These are phyloP conservation scores for Cryphonectria carpinicola DNA, from an alignment of 2,329 filamentous ascomycete species.

Conservation along the genomic window DNA sequence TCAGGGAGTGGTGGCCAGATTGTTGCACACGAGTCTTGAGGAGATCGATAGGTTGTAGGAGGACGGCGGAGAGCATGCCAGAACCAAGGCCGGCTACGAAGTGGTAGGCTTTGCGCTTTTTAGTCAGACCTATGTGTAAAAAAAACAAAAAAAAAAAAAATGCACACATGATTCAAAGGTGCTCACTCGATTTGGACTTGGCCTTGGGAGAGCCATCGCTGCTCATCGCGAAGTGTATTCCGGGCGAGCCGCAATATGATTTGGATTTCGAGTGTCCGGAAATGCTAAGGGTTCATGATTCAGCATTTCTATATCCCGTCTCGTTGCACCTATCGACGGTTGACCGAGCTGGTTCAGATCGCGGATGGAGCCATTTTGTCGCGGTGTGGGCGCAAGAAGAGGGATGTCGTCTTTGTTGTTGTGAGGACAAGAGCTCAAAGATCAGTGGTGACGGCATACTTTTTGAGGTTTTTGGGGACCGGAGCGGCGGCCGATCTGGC, in stretches of 20 bases:
- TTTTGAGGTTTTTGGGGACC: conserved; percentile 12
- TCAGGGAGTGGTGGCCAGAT: conserved; percentile 71
- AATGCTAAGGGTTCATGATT: conserved; percentile 8
- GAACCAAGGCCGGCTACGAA: conserved; percentile 87
- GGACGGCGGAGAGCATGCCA: conserved; percentile 83
- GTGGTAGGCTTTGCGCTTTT: conserved; percentile 68
- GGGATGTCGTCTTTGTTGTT: neutral
- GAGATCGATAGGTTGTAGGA: conserved; percentile 93
- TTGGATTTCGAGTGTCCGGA: conserved; percentile 10
- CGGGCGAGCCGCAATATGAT: conserved; percentile 14
- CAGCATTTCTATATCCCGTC: conserved; percentile 22
- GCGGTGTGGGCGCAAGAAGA: neutral
- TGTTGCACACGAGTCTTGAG: conserved; percentile 97
- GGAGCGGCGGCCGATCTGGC: conserved; percentile 9
- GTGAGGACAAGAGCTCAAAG: neutral
- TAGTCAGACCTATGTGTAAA: conserved; percentile 8
- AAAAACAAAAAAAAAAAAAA: neutral
- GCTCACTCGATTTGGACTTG: conserved; percentile 40
- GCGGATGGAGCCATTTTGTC: conserved; percentile 15
- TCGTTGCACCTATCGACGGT: neutral
- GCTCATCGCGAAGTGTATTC: conserved; percentile 36
- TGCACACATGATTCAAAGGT: neutral
- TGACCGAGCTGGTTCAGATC: conserved; percentile 11
- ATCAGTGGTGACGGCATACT: conserved; percentile 11
- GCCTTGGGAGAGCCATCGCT: conserved; percentile 39